Conservation (phyloP, 2,329 filamentous ascomycete genomes). For the Annulohypoxylon truncatum region DNA sequence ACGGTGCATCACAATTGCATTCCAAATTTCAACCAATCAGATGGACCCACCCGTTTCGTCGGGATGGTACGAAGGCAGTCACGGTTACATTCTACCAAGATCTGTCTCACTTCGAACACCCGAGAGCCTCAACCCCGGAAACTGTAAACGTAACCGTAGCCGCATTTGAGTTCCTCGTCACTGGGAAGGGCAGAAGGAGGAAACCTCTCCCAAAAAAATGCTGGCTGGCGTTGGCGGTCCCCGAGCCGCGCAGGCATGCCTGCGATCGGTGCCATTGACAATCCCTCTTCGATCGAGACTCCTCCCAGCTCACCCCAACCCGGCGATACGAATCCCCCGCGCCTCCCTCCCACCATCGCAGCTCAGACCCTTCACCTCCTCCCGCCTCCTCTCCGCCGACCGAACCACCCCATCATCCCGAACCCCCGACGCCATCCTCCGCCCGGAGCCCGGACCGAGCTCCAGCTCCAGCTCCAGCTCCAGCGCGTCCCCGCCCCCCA, state of each 20-base stretch:
- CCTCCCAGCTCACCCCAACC: not conserved
- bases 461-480: constrained; percentile 9
- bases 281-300: not conserved
- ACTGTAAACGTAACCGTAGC: constrained; percentile 9
- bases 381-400: constrained; percentile 9
- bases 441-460: constrained; percentile 9
- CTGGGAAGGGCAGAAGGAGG: not conserved
- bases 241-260: constrained; percentile 21
- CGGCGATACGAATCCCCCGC: constrained; percentile 12
- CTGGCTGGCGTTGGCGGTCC: constrained; percentile 11
- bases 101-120: constrained; percentile 33
- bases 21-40: constrained; percentile 11
- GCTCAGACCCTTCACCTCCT: constrained; percentile 20
- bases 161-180: not conserved
- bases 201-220: constrained; percentile 21
- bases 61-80: constrained; percentile 3
- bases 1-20: not conserved
- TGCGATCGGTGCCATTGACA: constrained; percentile 1
- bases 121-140: constrained; percentile 33
- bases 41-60: not conserved
- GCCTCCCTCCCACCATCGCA: not conserved
- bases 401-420: constrained; percentile 3
- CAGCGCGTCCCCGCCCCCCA: constrained; percentile 41
- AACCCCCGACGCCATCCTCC: constrained; percentile 32
- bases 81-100: constrained; percentile 39